Evolutionary conservation across 2,329 filamentous ascomycete genomes (phyloP).

Genomic region (Lachnellula hyalina): DNA sequence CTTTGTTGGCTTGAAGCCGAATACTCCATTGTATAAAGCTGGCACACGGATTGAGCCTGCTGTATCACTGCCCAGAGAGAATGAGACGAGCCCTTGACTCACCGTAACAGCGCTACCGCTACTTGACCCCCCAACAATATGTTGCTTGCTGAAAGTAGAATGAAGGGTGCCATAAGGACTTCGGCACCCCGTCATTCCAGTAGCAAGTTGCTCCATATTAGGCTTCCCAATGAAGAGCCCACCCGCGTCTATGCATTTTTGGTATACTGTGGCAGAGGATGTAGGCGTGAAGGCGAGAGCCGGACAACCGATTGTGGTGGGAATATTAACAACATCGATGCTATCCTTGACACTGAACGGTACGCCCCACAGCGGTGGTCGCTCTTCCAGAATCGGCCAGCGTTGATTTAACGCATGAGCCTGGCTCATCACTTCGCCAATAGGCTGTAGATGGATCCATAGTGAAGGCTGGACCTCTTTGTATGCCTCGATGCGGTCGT

Average conservation of each 20-base stretch:
- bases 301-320: constrained; percentile 42
- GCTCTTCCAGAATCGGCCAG: constrained; percentile 35
- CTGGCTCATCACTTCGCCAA: constrained; percentile 36
- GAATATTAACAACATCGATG: constrained; percentile 42
- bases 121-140: constrained; percentile 49
- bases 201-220: constrained; percentile 50
- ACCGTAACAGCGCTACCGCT: constrained; percentile 49
- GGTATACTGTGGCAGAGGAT: constrained; percentile 40
- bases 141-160: constrained; percentile 42
- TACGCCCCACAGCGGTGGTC: constrained; percentile 45
- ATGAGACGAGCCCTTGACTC: constrained; percentile 44
- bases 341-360: constrained; percentile 48
- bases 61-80: constrained; percentile 49
- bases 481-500: constrained; percentile 36
- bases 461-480: constrained; percentile 41
- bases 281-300: constrained; percentile 42
- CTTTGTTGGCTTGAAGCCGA: constrained; percentile 44
- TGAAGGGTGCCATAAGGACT: constrained; percentile 46
- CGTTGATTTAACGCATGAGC: constrained; percentile 37
- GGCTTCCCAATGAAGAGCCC: constrained; percentile 53
- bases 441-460: constrained; percentile 44
- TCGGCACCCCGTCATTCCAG: constrained; percentile 50
- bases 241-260: constrained; percentile 44
- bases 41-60: constrained; percentile 48
- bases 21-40: constrained; percentile 44